Conservation (phyloP, 2,329 filamentous ascomycete species). For the Endocalyx cinctus region DNA sequence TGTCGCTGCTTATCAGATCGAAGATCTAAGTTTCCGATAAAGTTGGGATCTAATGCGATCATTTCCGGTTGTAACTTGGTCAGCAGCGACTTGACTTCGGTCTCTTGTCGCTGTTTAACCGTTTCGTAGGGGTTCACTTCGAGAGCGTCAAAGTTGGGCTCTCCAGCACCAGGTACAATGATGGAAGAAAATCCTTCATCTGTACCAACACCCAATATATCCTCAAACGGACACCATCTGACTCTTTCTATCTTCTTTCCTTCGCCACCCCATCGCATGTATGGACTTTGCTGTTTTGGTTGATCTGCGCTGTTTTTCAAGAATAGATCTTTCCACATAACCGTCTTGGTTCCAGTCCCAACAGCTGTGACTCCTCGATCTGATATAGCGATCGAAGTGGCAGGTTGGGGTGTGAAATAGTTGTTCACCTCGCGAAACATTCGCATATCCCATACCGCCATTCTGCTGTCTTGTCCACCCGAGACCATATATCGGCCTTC, state of each 20-base stretch:
- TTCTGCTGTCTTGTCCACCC: constrained; percentile 81
- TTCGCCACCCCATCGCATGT: constrained; percentile 89
- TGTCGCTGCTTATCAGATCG: constrained; percentile 72
- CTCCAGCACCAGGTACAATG: constrained; percentile 89
- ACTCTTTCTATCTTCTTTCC: constrained; percentile 76
- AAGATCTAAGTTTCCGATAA: constrained; percentile 82
- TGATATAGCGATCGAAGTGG: constrained; percentile 79
- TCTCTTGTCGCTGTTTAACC: constrained; percentile 84
- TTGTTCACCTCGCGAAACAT: constrained; percentile 91
- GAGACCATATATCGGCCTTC: constrained; percentile 96
- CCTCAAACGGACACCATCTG: constrained; percentile 91
- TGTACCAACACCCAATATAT: constrained; percentile 83
- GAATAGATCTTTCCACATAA: constrained; percentile 88
- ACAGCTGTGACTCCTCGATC: constrained; percentile 85
- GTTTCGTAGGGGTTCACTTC: constrained; percentile 96
- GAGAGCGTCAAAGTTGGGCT: constrained; percentile 91
- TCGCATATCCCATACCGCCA: constrained; percentile 83
- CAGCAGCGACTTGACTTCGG: constrained; percentile 81
- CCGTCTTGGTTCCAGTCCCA: constrained; percentile 84
- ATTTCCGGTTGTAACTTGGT: constrained; percentile 96
- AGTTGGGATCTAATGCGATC: constrained; percentile 91
- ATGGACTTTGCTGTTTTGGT: constrained; percentile 78
- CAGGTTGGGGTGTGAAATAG: constrained; percentile 80
- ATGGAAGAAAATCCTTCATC: constrained; percentile 83
- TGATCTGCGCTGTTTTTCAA: constrained; percentile 66